Conservation (phyloP, 225 moss, liverwort and hornwort species). For the Pleurozium schreberi region DNA sequence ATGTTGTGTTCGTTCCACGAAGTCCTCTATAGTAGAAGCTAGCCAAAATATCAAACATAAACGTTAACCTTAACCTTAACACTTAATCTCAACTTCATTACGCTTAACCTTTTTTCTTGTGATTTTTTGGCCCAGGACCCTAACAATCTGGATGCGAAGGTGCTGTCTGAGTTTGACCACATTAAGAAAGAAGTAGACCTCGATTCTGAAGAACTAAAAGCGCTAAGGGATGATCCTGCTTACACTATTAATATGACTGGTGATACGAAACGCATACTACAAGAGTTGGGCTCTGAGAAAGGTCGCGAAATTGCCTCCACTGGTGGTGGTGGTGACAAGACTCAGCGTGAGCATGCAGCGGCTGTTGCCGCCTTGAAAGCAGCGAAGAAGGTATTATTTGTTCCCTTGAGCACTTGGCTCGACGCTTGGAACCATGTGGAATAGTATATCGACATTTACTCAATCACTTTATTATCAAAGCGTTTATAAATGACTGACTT, state of each 20-base stretch:
- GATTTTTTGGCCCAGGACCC: constrained; percentile 61
- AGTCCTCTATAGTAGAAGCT: background rate
- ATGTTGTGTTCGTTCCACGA: background rate
- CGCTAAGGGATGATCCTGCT: constrained; percentile 68
- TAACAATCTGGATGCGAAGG: constrained; percentile 70
- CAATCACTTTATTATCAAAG: background rate
- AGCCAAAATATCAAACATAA: background rate
- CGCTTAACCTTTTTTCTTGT: background rate
- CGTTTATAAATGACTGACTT: background rate
- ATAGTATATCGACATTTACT: background rate
- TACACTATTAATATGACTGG: constrained; percentile 91
- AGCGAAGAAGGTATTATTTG: constrained; percentile 41
- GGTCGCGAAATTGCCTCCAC: constrained; percentile 59
- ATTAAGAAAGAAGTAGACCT: constrained; percentile 72
- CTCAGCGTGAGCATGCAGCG: constrained; percentile 77
- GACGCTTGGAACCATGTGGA: background rate
- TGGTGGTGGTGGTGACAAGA: constrained; percentile 90
- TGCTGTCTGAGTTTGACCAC: constrained; percentile 84
- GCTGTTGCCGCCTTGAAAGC: constrained; percentile 62
- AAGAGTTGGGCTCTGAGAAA: constrained; percentile 81
- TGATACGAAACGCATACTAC: constrained; percentile 79
- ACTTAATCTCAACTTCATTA: background rate
- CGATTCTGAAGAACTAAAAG: constrained; percentile 76
- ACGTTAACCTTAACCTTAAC: too few species aligned
- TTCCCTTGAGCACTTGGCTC: background rate